Base-by-base conservation (phyloP, 2,329 filamentous ascomycete species). In the Thelonectria olida region DNA sequence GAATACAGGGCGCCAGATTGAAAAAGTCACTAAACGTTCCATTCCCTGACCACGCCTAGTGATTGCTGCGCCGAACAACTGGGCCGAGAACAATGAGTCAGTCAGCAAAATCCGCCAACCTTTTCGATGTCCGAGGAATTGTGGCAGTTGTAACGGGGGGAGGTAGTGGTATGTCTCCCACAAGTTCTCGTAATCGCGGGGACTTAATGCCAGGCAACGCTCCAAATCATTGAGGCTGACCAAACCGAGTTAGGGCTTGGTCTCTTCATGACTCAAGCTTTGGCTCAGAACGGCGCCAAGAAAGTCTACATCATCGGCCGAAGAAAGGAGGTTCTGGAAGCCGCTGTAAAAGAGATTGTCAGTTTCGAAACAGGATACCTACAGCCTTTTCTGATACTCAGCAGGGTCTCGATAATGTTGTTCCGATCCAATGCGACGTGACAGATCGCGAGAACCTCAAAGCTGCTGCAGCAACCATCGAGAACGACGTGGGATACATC, bases 401-500 rank as follows among this genome's bases (percentile, higher is more conserved):
- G n/a, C n/a, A n/a, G n/a, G n/a, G n/a, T n/a, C 74, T 82, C 55
- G 72, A 73, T 64, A 75, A 70, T 19, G 64, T 72, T 19, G 71
- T 81, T 19, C 78, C 82, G 0, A 53, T 84, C 8, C 67, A 71
- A 57, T 80, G 80, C 68, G 82, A 84, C 61, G 80, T 84, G 27
- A 80, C 80, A 7, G 82, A 78, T 38, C 72, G 84, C 80, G 70
- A 80, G 71, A 63, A 84, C 82, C 78, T 86, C 2, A 84, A 85
- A 17, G 73, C 84, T 28, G 89, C 90, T 66, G 89, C 87, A 22
- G 63, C 69, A 4, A 81, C 79, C 45, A 79, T 93, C 48, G 78
- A 83, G 42, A 76, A 78, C 31, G 86, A 88, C 45, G 83, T 87
- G 60, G 85, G 86, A 39, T 83, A 86, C 71, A 81, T 93, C 64